Percentiles rank a stretch among this genome's conserved stretches.
These are phyloP conservation scores for Aspergillus hancockii DNA, from an alignment of 495 filamentous ascomycete species.

Conservation along the genomic window DNA sequence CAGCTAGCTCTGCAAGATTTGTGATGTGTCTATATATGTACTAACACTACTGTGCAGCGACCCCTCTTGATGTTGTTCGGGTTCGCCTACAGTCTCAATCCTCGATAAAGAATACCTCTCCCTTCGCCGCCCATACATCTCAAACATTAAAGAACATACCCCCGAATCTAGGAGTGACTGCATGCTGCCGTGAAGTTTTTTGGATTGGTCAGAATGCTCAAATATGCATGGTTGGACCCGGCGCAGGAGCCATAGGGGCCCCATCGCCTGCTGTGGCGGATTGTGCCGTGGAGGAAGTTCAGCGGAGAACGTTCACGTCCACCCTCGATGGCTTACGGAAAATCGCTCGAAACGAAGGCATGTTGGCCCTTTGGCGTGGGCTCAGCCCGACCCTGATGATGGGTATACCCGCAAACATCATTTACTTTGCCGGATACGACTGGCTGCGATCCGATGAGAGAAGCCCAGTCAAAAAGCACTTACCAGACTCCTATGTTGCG, in stretches of 20 bases:
- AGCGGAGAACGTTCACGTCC: conserved; percentile 80
- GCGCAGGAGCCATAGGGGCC: conserved; percentile 35
- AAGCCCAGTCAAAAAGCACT: conserved; percentile 63
- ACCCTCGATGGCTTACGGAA: conserved; percentile 91
- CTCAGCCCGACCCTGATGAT: conserved; percentile 90
- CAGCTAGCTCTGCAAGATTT: neutral
- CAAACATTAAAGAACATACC: conserved; percentile 65
- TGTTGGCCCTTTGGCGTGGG: conserved; percentile 86
- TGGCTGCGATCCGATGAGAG: conserved; percentile 72
- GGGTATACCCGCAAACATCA: conserved; percentile 94
- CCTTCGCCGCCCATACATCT: conserved; percentile 48
- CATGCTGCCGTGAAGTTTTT: conserved; percentile 96
- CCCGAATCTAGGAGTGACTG: conserved; percentile 84
- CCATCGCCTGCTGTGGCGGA: conserved; percentile 48
- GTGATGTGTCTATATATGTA: neutral
- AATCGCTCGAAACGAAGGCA: conserved; percentile 93
- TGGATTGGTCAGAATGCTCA: conserved; percentile 86
- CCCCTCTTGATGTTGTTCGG: conserved; percentile 94
- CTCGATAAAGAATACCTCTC: conserved; percentile 37
- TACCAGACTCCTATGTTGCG: conserved; percentile 70
- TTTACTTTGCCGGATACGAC: conserved; percentile 99
- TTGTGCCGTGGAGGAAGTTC: conserved; percentile 85
- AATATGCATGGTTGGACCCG: conserved; percentile 68
- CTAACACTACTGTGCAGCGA: conserved; percentile 58
- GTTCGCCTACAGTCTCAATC: conserved; percentile 90